Evolutionary conservation across 2,329 filamentous ascomycete genomes (phyloP), one percentile per base, ranked within the genome.

Genomic region (Tolypocladium album): DNA sequence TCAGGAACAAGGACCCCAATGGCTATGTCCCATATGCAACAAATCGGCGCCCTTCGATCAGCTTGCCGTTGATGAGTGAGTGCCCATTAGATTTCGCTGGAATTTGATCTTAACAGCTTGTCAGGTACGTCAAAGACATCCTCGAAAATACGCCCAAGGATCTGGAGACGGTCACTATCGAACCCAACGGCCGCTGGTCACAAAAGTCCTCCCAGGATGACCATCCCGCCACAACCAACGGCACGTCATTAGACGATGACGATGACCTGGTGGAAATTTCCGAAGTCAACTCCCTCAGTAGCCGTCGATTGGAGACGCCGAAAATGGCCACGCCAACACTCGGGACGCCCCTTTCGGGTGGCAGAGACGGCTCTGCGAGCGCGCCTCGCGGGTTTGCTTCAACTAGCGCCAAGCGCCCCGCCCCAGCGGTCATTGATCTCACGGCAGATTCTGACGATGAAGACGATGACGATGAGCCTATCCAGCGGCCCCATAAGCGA

Each of bases 1-100:
- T 36, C 93, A 97, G 71, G 92, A 97, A 71, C 94, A 99, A 76
- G 93, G 91, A 0, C 94, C 94, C 0, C 95, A 94, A 22, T 99
- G 94, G 94, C 81, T 86, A n/a, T 99, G 94, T 68, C 94, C 94
- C 0, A 88, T 97, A 27, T 99, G 94, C 77, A 93, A 88, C 73
- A 95, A 92, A 69, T 75, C 84, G 0, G 87, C 92, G 1, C 85
- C 87, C 0, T 99, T 90, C 72, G 88, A 93, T 57, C 86, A 84
- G 56, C 77, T 99, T 31, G 91, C 90, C 13, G 85, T 97, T 38
- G 94, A 99, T 66, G 89, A 94, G 84, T 94, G 79, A 74, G 85
- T 76, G 39, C 3, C 13, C 13, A 0, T 20, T 15, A 27, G 6
- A 31, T n/a, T 8, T 36, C 15, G 20, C 22, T 8, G 4, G 15